These are phyloP conservation scores for Cryptococcus jaspeensis DNA, from an alignment of 1,284 basidiomycete species.

Conservation along the genomic window DNA sequence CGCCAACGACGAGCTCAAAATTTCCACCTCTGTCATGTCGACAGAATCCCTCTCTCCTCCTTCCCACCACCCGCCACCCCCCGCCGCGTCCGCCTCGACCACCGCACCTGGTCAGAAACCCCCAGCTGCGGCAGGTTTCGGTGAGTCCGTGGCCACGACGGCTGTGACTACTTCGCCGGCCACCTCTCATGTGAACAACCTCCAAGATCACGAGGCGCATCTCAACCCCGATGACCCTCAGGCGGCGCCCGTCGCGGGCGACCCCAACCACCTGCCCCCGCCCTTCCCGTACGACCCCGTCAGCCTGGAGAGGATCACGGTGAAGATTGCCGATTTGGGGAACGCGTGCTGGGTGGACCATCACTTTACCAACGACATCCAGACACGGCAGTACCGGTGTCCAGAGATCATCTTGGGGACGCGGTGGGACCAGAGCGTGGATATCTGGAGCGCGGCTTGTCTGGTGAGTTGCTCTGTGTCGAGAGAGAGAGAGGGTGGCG, in stretches of 20 bases:
- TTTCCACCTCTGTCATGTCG: slow-evolving; percentile 43
- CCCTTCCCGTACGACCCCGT: slow-evolving; percentile 59
- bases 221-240: slow-evolving; percentile 28
- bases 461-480: slow-evolving; percentile 61
- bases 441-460: slow-evolving; percentile 95
- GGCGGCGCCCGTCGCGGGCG: slow-evolving; percentile 56
- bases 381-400: slow-evolving; percentile 95
- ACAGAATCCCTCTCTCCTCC: slow-evolving; percentile 33
- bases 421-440: slow-evolving; percentile 86
- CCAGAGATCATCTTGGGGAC: slow-evolving; percentile 96
- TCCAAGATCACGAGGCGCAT: slow-evolving; percentile 37
- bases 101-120: no score
- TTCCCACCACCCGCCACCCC: not conserved
- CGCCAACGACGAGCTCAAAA: slow-evolving; percentile 51
- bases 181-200: slow-evolving; percentile 38
- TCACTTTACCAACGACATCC: slow-evolving; percentile 56
- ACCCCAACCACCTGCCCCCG: slow-evolving; percentile 57
- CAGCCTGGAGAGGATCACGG: slow-evolving; percentile 81
- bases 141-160: slow-evolving; percentile 12
- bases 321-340: slow-evolving; percentile 97
- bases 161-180: slow-evolving; percentile 26
- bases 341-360: slow-evolving; percentile 65
- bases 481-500: not conserved
- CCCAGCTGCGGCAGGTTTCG: not conserved
- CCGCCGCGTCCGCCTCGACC: no score